Conservation (phyloP, 1,284 basidiomycete species). For the Boletellus dicymbophilus region DNA sequence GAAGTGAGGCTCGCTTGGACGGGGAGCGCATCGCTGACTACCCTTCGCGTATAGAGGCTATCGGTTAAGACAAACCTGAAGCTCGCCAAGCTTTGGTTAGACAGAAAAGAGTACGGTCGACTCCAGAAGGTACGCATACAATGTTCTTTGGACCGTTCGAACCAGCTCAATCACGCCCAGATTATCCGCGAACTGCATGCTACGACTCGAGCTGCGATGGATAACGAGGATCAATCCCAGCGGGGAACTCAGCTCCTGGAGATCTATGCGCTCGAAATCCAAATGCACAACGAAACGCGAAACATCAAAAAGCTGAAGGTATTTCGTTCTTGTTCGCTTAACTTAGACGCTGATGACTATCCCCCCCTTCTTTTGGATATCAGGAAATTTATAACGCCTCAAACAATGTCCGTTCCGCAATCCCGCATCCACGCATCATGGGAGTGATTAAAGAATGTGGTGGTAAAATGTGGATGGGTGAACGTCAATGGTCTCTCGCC, state of each 20-base stretch:
- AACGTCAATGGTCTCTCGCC: conserved; percentile 98
- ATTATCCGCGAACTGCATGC: conserved; percentile 73
- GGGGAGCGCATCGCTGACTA: not conserved
- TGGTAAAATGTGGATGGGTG: conserved; percentile 99
- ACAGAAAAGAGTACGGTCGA: conserved; percentile 88
- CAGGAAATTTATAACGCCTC: conserved; percentile 98
- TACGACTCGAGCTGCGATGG: conserved; percentile 58
- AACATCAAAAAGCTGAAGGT: conserved; percentile 97
- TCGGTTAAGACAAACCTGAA: conserved; percentile 97
- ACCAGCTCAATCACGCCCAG: conserved; percentile 35
- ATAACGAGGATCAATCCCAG: conserved; percentile 84
- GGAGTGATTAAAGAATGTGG: conserved; percentile 99
- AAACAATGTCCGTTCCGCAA: conserved; percentile 91
- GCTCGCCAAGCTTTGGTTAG: conserved; percentile 96
- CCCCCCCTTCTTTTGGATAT: not conserved
- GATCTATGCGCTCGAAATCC: conserved; percentile 97
- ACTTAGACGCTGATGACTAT: no score
- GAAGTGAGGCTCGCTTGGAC: conserved; percentile 58
- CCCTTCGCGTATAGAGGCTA: conserved; percentile 60
- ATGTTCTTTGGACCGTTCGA: not conserved
- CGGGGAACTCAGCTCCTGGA: conserved; percentile 94
- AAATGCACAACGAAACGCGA: conserved; percentile 97
- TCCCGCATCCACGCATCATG: conserved; percentile 98
- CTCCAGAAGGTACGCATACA: conserved; percentile 67
- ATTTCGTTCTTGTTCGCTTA: not conserved